phyloP scores from a whole-genome alignment of 805 yeast species.

The Tetrapisispora taiwanensis region DNA sequence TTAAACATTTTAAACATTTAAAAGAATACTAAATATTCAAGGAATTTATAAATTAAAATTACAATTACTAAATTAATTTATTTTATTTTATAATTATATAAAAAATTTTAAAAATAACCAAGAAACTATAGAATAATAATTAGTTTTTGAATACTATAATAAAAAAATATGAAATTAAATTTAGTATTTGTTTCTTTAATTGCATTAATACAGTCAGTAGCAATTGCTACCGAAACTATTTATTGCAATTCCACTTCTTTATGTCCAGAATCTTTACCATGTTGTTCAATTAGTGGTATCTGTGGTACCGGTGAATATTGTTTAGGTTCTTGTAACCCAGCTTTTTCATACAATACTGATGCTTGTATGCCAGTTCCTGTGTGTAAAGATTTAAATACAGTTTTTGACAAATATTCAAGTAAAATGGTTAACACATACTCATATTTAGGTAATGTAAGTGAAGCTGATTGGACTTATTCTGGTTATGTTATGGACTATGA shows the following conservation, averaged over 20 bases:
- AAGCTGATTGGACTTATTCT: slow-evolving; percentile 54
- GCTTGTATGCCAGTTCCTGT: slow-evolving; percentile 85
- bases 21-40: no score
- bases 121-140: not conserved
- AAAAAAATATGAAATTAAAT: not conserved
- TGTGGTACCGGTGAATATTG: slow-evolving; percentile 72
- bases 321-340: slow-evolving; percentile 81
- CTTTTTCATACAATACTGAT: slow-evolving; percentile 44
- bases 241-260: slow-evolving; percentile 42
- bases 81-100: no score
- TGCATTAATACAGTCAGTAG: not conserved
- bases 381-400: slow-evolving; percentile 42
- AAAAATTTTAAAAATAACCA: no score
- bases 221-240: slow-evolving; percentile 8
- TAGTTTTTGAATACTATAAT: not conserved
- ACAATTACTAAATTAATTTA: no score
- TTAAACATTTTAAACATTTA: no score
- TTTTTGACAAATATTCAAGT: slow-evolving; percentile 31
- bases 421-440: slow-evolving; percentile 29
- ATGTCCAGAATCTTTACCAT: slow-evolving; percentile 76
- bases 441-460: slow-evolving; percentile 63
- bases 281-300: slow-evolving; percentile 72
- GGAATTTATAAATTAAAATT: no score
- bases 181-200: not conserved
- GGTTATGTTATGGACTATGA: slow-evolving; percentile 50